Conservation (phyloP, 2,329 filamentous ascomycete genomes). For the Ophiostoma ulmi region DNA sequence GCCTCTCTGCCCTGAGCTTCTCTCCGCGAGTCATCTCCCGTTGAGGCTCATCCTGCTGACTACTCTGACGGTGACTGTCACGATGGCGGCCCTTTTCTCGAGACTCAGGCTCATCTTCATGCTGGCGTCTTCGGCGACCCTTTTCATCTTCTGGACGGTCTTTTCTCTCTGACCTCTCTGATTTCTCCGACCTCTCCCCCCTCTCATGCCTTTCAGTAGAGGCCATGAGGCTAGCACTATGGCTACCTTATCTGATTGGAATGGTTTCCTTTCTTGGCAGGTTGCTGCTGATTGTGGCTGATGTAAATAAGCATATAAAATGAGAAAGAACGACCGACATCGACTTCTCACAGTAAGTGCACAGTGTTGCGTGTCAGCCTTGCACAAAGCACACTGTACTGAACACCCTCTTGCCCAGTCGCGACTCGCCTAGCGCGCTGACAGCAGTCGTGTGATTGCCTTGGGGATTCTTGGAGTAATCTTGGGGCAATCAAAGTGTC, state of each 20-base stretch:
- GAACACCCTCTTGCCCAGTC: neutral
- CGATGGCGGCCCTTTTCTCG: neutral
- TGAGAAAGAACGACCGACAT: slow-evolving; percentile 6
- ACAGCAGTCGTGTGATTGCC: neutral
- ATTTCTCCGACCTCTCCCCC: neutral
- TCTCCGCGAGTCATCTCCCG: slow-evolving; percentile 3
- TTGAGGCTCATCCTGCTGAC: neutral
- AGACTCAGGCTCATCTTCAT: neutral
- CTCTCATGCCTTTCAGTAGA: slow-evolving; percentile 6
- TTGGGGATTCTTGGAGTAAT: slow-evolving; percentile 4
- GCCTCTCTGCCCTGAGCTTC: slow-evolving; percentile 1
- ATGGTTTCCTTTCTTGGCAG: neutral
- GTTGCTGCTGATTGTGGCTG: neutral
- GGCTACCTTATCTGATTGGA: neutral
- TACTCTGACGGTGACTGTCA: neutral
- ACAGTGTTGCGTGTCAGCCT: slow-evolving; percentile 6
- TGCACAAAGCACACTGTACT: neutral
- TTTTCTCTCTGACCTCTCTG: neutral
- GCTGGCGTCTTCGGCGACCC: neutral
- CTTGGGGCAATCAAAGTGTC: slow-evolving; percentile 6
- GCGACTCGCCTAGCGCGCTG: slow-evolving; percentile 2
- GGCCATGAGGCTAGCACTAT: slow-evolving; percentile 5
- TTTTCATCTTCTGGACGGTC: neutral
- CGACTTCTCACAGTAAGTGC: neutral
- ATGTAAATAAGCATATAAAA: neutral